These are phyloP conservation scores for Kwoniella sp. DNA, from an alignment of 768 basidiomycete species.

Conservation along the genomic window DNA sequence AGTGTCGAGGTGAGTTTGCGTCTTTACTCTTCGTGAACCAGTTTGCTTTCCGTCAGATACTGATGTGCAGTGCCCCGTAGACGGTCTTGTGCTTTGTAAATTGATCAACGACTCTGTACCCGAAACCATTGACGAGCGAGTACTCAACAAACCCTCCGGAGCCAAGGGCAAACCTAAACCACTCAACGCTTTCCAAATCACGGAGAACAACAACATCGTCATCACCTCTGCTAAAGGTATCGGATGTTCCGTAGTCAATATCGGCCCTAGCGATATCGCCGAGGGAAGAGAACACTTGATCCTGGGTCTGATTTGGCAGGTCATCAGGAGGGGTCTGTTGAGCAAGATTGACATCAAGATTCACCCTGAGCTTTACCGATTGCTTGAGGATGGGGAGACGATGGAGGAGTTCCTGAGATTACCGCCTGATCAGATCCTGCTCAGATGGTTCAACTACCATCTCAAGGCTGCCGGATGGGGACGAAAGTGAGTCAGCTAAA, in stretches of 20 bases:
- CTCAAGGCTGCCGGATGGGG: slow-evolving; percentile 92
- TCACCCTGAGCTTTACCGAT: slow-evolving; percentile 92
- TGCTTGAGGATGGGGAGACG: slow-evolving; percentile 96
- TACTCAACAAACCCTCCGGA: slow-evolving; percentile 81
- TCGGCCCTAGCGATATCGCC: slow-evolving; percentile 86
- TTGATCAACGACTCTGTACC: slow-evolving; percentile 98
- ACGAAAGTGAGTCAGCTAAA: slow-evolving; percentile 65
- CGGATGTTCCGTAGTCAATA: slow-evolving; percentile 97
- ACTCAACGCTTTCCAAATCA: slow-evolving; percentile 97
- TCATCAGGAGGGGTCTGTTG: slow-evolving; percentile 90
- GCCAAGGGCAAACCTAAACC: slow-evolving; percentile 64
- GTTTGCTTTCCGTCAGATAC: neutral
- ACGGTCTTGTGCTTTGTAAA: slow-evolving; percentile 95
- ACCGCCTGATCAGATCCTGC: slow-evolving; percentile 93
- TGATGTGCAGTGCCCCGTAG: slow-evolving; percentile 52
- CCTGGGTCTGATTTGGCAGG: slow-evolving; percentile 96
- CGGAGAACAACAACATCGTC: slow-evolving; percentile 99
- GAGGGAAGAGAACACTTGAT: slow-evolving; percentile 96
- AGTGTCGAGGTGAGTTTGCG: slow-evolving; percentile 65
- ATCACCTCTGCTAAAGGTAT: slow-evolving; percentile 98
- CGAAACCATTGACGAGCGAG: slow-evolving; percentile 97
- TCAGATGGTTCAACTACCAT: slow-evolving; percentile 99
- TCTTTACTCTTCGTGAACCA: neutral
- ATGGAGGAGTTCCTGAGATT: slow-evolving; percentile 90
- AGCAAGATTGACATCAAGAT: slow-evolving; percentile 96